Evolutionary conservation across 2,329 filamentous ascomycete genomes (phyloP).

Genomic region (Talaromyces sp.): DNA sequence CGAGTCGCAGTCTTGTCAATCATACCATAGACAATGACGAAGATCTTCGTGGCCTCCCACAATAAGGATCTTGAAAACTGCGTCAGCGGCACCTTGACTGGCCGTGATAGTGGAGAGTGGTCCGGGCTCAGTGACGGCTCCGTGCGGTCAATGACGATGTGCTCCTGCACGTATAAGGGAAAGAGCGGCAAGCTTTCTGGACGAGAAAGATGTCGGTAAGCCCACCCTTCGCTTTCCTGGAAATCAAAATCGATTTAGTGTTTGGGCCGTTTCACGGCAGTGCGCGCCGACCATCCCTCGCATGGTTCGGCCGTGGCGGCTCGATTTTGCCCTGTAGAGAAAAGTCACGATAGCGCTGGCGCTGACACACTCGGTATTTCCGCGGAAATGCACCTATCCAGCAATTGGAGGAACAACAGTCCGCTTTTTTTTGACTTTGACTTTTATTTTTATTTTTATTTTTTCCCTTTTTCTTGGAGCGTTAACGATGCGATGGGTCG

Average conservation of each 20-base stretch:
- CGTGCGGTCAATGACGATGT: conserved; percentile 5
- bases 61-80: conserved; percentile 10
- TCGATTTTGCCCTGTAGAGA: neutral
- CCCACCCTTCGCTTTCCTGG: conserved; percentile 13
- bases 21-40: neutral
- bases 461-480: conserved; percentile 8
- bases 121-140: neutral
- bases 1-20: conserved; percentile 11
- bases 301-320: conserved; percentile 11
- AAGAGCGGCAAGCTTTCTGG: conserved; percentile 8
- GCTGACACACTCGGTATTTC: conserved; percentile 9
- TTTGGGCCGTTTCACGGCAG: conserved; percentile 14
- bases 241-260: conserved; percentile 12
- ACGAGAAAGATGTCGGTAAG: conserved; percentile 6
- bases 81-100: conserved; percentile 11
- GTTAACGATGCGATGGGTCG: conserved; percentile 4
- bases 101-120: conserved; percentile 7
- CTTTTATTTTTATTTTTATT: too few relatives aligned
- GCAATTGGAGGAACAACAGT: conserved; percentile 5
- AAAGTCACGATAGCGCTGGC: conserved; percentile 1
- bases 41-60: conserved; percentile 19
- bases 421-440: conserved; percentile 5
- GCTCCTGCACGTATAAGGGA: neutral
- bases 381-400: conserved; percentile 14
- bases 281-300: conserved; percentile 12